A percentile compares a stretch with the other conserved stretches of the same genome.
Conservation (phyloP, 2,329 filamentous ascomycete species). For the Nannizziopsis barbatae region DNA sequence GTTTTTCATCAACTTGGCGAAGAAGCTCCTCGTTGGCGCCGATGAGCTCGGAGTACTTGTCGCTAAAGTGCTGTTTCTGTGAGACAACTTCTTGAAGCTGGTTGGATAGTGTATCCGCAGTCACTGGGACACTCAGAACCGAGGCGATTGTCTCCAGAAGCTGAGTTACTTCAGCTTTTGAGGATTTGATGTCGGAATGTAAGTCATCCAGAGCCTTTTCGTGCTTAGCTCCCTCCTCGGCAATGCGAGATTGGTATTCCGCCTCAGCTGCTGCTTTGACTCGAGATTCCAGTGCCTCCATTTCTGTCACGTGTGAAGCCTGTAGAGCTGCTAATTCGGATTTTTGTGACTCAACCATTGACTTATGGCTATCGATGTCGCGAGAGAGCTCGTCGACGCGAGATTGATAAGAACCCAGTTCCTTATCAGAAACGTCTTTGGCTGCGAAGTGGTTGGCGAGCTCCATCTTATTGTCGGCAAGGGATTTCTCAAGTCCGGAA, state of each 20-base stretch:
- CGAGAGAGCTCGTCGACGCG: slow-evolving; percentile 46
- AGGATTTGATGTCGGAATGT: slow-evolving; percentile 52
- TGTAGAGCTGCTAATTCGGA: slow-evolving; percentile 44
- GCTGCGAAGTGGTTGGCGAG: slow-evolving; percentile 55
- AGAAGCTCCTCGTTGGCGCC: slow-evolving; percentile 31
- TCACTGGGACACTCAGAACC: slow-evolving; percentile 38
- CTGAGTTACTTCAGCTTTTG: slow-evolving; percentile 55
- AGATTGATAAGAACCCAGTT: slow-evolving; percentile 34
- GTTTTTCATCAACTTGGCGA: slow-evolving; percentile 27
- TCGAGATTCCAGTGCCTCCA: slow-evolving; percentile 32
- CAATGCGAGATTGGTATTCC: slow-evolving; percentile 28
- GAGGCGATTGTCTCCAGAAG: slow-evolving; percentile 49
- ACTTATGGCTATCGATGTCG: slow-evolving; percentile 47
- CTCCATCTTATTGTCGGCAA: slow-evolving; percentile 54
- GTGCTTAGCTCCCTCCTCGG: slow-evolving; percentile 49
- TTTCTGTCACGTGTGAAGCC: slow-evolving; percentile 40
- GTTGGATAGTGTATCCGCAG: slow-evolving; percentile 47
- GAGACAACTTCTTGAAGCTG: slow-evolving; percentile 47
- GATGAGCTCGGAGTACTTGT: slow-evolving; percentile 34
- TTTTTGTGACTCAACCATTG: slow-evolving; percentile 44
- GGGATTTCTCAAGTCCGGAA: slow-evolving; percentile 60
- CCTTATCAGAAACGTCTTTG: slow-evolving; percentile 45
- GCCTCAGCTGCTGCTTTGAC: slow-evolving; percentile 28
- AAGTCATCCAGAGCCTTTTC: slow-evolving; percentile 48
- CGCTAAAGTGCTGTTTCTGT: slow-evolving; percentile 34